Evolutionary conservation across 1,139 yeast genomes (phyloP).

Genomic region (Chernovozyma aurita): DNA sequence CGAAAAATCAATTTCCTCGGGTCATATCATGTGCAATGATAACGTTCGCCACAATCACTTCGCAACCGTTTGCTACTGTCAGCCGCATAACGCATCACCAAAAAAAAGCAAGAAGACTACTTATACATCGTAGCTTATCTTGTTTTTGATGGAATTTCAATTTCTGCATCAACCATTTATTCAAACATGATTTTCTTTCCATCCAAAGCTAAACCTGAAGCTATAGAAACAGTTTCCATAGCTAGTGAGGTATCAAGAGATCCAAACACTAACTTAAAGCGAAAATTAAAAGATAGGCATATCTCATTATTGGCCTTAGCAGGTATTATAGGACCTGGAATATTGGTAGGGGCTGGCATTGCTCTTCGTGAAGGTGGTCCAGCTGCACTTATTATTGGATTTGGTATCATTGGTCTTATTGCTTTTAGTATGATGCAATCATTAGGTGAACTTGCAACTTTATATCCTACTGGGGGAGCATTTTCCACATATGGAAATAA

Average conservation of each 20-base stretch:
- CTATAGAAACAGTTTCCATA: constrained; percentile 2
- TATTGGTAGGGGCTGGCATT: constrained; percentile 42
- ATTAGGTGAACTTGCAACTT: constrained; percentile 53
- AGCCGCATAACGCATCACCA: too few species aligned
- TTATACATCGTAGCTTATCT: too few species aligned
- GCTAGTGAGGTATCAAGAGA: not conserved
- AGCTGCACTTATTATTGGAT: constrained; percentile 39
- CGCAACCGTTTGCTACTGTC: too few species aligned
- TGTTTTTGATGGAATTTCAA: too few species aligned
- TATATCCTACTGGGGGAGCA: constrained; percentile 50
- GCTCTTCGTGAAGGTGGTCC: constrained; percentile 44
- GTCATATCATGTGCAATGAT: too few species aligned
- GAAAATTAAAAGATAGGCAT: constrained; percentile 40
- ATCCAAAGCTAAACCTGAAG: too few species aligned
- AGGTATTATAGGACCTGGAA: constrained; percentile 56
- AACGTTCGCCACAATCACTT: too few species aligned
- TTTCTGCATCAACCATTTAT: constrained; percentile 2
- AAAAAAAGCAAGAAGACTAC: too few species aligned
- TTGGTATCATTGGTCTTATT: constrained; percentile 49
- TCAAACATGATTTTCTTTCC: constrained; percentile 2
- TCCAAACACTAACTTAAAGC: constrained; percentile 20
- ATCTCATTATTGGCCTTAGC: constrained; percentile 46
- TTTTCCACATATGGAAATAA: constrained; percentile 51
- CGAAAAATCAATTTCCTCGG: too few species aligned
- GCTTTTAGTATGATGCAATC: constrained; percentile 57